These are phyloP conservation scores for Aspergillus sp. DNA, from an alignment of 2,329 filamentous ascomycete genomes.

Conservation along the genomic window DNA sequence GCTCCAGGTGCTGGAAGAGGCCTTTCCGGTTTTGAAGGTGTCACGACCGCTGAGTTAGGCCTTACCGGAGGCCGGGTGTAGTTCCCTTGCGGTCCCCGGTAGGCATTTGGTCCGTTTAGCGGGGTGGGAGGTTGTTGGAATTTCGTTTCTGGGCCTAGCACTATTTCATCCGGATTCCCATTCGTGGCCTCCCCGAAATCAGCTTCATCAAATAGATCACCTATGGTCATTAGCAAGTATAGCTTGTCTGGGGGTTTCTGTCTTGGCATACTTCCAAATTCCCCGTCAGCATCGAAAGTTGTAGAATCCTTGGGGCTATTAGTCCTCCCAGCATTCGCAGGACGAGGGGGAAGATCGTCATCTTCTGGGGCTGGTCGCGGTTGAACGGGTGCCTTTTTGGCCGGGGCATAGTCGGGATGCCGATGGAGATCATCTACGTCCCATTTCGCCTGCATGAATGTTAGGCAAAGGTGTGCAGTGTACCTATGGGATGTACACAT, in stretches of 20 bases:
- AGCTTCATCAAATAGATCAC: slow-evolving; percentile 70
- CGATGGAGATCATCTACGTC: slow-evolving; percentile 77
- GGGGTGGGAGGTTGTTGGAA: slow-evolving; percentile 28
- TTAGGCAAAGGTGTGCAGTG: slow-evolving; percentile 13
- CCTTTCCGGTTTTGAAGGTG: slow-evolving; percentile 41
- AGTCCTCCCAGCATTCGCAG: slow-evolving; percentile 25
- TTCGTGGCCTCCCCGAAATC: slow-evolving; percentile 71
- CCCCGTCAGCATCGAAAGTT: slow-evolving; percentile 40
- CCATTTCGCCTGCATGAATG: slow-evolving; percentile 59
- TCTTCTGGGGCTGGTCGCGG: slow-evolving; percentile 44
- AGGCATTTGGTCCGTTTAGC: slow-evolving; percentile 20
- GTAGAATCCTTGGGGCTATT: slow-evolving; percentile 28
- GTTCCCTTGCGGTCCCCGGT: slow-evolving; percentile 21
- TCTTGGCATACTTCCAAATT: slow-evolving; percentile 42
- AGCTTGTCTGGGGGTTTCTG: not conserved
- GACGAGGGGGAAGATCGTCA: slow-evolving; percentile 44
- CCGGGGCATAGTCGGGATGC: slow-evolving; percentile 68
- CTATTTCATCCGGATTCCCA: slow-evolving; percentile 75
- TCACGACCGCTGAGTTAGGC: slow-evolving; percentile 29
- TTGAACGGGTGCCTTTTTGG: slow-evolving; percentile 55
- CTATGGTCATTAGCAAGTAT: slow-evolving; percentile 26
- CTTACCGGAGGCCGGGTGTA: slow-evolving; percentile 15
- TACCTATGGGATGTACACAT: slow-evolving; percentile 16
- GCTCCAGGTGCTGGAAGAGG: slow-evolving; percentile 21
- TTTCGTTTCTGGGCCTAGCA: slow-evolving; percentile 47